phyloP scores from a whole-genome alignment of 2,329 filamentous ascomycete genomes.

The Cladorrhinum sp. region DNA sequence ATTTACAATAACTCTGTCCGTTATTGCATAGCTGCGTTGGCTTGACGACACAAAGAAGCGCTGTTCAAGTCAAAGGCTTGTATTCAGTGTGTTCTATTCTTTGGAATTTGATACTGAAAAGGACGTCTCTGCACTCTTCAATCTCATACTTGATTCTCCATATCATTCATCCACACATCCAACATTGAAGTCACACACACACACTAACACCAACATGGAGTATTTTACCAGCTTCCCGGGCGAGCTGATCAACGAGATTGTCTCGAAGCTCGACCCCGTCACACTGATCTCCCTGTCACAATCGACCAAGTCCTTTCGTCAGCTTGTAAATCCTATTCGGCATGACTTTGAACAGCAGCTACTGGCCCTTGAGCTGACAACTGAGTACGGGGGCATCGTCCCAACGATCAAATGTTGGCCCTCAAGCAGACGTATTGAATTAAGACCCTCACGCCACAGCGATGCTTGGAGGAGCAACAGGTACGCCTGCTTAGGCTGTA shows the following conservation, averaged over 20 bases:
- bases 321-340: slow-evolving; percentile 16
- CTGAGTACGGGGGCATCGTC: slow-evolving; percentile 22
- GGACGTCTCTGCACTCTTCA: too few relatives aligned
- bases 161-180: too few relatives aligned
- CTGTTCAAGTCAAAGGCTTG: not conserved
- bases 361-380: slow-evolving; percentile 24
- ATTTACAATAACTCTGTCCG: not conserved
- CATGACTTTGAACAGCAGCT: slow-evolving; percentile 21
- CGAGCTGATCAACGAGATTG: slow-evolving; percentile 15
- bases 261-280: slow-evolving; percentile 22
- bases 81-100: not conserved
- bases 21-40: not conserved
- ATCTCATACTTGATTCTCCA: too few relatives aligned
- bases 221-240: not conserved
- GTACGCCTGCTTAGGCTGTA: slow-evolving; percentile 26
- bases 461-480: slow-evolving; percentile 16
- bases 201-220: not conserved
- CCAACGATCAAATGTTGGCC: slow-evolving; percentile 13
- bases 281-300: slow-evolving; percentile 22
- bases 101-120: not conserved
- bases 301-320: slow-evolving; percentile 12
- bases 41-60: not conserved
- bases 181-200: too few relatives aligned
- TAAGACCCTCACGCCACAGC: not conserved
- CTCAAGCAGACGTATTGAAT: too few relatives aligned